Base-by-base conservation (phyloP, 768 basidiomycete species). In the Leccinum subgranulosum region DNA sequence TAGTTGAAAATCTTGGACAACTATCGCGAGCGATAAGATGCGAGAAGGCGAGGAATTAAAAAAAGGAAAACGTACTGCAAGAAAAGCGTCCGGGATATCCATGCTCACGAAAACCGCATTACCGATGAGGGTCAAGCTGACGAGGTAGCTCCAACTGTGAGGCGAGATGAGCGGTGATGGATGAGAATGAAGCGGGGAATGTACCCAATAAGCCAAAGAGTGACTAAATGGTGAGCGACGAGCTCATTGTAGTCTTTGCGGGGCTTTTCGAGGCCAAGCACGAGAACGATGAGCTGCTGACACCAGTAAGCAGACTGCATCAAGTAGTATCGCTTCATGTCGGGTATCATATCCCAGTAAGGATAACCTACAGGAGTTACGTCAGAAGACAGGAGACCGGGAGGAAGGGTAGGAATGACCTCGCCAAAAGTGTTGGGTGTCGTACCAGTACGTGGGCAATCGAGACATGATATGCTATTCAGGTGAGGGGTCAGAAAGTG, bases 271-370 rank as follows among this genome's bases (percentile, higher is more conserved):
- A 99, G 81, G 48, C 86, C 77, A 12, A 95, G 81, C 3, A 89
- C 75, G 8, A 98, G 81, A 17, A 99, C 86, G 19, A 98, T 73
- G 59, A 95, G 80, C 70, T 99, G 94, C 68, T 98, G 95, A 49
- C 85, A 82, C 97, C 97, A 98, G 73, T 97, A 98, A 2, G 94
- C 80, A 58, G 84, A 82, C 69, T 99, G 96, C 76, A 94, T 83
- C 55, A 99, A 85, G 71, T 98, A 98, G 76, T 97, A 98, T 47
- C 81, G 73, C 75, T 99, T 99, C 64, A 98, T 76, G 60, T 85
- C 81, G 0, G 86, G 84, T 25, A 81, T 82, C 89, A 99, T 91
- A 48, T 88, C 81, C 87, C 90, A 92, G 67, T 91, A 84, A 17
- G 95, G 95, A 67, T 96, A 97, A 56, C 84, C 92, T 93, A 39